A percentile compares a stretch with the other conserved stretches of the same genome.
Conservation (phyloP, 768 basidiomycete species). For the Calocybe gangraenosa region DNA sequence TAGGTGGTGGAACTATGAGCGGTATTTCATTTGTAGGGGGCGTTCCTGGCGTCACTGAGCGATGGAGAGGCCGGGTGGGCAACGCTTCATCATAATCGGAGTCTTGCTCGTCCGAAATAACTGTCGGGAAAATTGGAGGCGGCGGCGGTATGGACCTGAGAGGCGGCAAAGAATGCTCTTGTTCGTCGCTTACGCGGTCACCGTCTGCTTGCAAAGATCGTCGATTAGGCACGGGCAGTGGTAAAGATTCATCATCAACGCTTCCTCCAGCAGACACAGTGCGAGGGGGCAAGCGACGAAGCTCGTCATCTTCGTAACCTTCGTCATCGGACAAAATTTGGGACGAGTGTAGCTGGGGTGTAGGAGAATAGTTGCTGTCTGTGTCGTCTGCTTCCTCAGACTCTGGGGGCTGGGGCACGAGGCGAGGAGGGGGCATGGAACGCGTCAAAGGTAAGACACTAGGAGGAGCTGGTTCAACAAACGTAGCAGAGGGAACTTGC, state of each 20-base stretch:
- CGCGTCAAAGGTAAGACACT: neutral
- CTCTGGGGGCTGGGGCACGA: constrained; percentile 25
- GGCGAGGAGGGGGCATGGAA: constrained; percentile 20
- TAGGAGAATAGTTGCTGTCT: neutral
- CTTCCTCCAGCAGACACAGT: constrained; percentile 8
- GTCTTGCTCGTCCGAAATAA: constrained; percentile 22
- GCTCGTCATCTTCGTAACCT: constrained; percentile 15
- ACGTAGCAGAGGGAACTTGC: constrained; percentile 1
- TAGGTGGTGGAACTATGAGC: constrained; percentile 20
- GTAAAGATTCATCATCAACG: constrained; percentile 16
- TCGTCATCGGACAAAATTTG: constrained; percentile 13
- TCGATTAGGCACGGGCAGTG: constrained; percentile 18
- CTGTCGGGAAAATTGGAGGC: constrained; percentile 10
- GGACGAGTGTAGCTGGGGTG: neutral
- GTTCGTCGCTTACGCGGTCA: neutral
- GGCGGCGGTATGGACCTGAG: constrained; percentile 13
- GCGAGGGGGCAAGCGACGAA: constrained; percentile 13
- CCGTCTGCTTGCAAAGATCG: constrained; percentile 8
- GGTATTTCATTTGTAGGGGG: constrained; percentile 16
- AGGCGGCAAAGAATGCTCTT: constrained; percentile 9
- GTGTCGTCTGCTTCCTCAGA: constrained; percentile 21
- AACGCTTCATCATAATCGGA: constrained; percentile 31
- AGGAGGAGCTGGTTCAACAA: constrained; percentile 4
- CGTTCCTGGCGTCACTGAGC: constrained; percentile 12
- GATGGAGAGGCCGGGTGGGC: constrained; percentile 25